phyloP scores from a whole-genome alignment of 2,329 filamentous ascomycete genomes.

The Epichloe baconii region DNA sequence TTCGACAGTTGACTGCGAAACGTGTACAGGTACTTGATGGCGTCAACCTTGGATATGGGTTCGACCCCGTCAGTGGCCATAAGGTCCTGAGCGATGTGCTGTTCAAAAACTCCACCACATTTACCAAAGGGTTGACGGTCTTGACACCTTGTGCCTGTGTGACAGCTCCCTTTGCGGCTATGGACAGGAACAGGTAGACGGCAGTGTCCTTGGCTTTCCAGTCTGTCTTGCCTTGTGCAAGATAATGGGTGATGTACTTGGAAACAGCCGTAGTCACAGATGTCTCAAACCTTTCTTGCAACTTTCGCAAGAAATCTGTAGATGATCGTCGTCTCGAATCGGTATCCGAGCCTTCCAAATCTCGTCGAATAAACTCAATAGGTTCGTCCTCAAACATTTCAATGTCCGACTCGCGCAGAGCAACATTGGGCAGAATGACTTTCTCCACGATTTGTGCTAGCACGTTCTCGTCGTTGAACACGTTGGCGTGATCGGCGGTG shows the following conservation, averaged over 20 bases:
- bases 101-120: constrained; percentile 89
- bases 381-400: constrained; percentile 98
- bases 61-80: constrained; percentile 55
- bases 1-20: constrained; percentile 92
- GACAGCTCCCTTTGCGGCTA: constrained; percentile 80
- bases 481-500: constrained; percentile 61
- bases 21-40: constrained; percentile 94
- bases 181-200: constrained; percentile 90
- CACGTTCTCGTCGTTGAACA: constrained; percentile 72
- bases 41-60: constrained; percentile 88
- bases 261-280: constrained; percentile 79
- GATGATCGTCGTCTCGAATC: constrained; percentile 86
- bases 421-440: constrained; percentile 87
- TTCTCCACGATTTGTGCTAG: constrained; percentile 86
- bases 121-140: constrained; percentile 73
- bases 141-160: constrained; percentile 84
- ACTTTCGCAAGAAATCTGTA: constrained; percentile 81
- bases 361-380: constrained; percentile 92
- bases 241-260: constrained; percentile 75
- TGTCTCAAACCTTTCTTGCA: constrained; percentile 79
- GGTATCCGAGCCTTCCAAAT: constrained; percentile 90
- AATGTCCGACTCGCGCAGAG: constrained; percentile 80
- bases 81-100: constrained; percentile 80
- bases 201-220: constrained; percentile 98
- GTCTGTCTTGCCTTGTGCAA: constrained; percentile 66